phyloP scores from a whole-genome alignment of 129 eudicot genomes.

The Lactuca saligna region DNA sequence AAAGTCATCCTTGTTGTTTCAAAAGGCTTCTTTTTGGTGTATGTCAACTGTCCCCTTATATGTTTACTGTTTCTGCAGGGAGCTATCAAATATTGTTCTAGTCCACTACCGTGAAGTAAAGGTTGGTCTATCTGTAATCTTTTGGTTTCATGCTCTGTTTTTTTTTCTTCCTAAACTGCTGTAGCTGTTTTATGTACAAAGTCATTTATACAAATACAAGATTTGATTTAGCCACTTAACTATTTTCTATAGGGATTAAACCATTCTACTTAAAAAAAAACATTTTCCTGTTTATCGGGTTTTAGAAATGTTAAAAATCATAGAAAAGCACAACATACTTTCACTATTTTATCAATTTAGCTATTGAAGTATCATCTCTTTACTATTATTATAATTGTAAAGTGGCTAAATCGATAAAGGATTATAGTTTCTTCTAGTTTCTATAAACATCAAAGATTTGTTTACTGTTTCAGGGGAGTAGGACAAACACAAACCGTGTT shows the following conservation, averaged over 20 bases:
- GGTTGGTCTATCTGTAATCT: slow-evolving; percentile 44
- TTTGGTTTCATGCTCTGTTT: neutral
- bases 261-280: no score
- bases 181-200: slow-evolving; percentile 7
- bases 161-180: slow-evolving; percentile 4
- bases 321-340: no score
- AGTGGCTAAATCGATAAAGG: no score
- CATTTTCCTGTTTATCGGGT: no score
- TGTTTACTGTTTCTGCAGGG: slow-evolving; percentile 63
- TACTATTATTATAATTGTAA: no score
- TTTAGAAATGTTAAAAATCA: no score
- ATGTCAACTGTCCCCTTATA: slow-evolving; percentile 19
- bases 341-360: no score
- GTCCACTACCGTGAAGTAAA: slow-evolving; percentile 98
- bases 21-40: neutral
- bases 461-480: slow-evolving; percentile 52
- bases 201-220: slow-evolving; percentile 3
- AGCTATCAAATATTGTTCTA: slow-evolving; percentile 78
- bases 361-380: no score
- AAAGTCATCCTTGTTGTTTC: neutral
- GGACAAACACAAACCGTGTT: slow-evolving; percentile 61
- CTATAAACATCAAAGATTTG: no score
- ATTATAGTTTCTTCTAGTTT: neutral
- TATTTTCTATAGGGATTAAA: no score
- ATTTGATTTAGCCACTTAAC: neutral